Evolutionary conservation across 2,329 filamentous ascomycete species (phyloP), one percentile per base, ranked within the genome.

Genomic region (Verticillium dahliae): DNA sequence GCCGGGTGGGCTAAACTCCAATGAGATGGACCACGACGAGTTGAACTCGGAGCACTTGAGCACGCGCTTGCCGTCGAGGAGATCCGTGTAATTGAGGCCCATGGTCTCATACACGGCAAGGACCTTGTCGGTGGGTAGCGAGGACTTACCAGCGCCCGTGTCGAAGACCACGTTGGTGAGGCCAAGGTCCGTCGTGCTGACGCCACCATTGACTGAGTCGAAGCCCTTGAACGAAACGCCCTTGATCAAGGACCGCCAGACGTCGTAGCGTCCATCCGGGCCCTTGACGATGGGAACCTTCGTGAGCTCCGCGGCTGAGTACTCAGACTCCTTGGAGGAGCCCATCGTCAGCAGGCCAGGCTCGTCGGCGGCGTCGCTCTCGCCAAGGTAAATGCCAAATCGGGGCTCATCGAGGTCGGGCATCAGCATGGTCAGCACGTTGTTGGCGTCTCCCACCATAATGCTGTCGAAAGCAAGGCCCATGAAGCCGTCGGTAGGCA

Each of bases 41-140:
- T 72, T 75, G 62, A 76, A 75, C 39, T 76, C 73, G 64, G 60
- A 67, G 67, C 74, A 76, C 27, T 72, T 62, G 6, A 72, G 73
- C 55, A 75, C 62, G 54, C 70, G 66, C 0, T 72, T 61, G 34
- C 67, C 67, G 0, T 55, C 55, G 9, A 71, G 35, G 58, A 76
- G 71, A 1, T 69, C 69, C 0, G 67, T 72, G 64, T 65, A 74
- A 70, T 75, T 73, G 73, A 72, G 70, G 2, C 74, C 73, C 33
- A 76, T 71, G 0, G 71, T 69, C 35, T 64, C 63, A 64, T 76
- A 76, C 39, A 76, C 63, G 0, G 62, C 60, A 1, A 67, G 62
- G 14, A 73, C 65, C 18, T 65, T 56, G n/a, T 60, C 59, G 6
- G 60, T 55, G 0, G 73, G 70, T 14, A 76, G 65, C 1, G 59